phyloP scores from a whole-genome alignment of 345 rosid species.

The Melastoma malabathricum region DNA sequence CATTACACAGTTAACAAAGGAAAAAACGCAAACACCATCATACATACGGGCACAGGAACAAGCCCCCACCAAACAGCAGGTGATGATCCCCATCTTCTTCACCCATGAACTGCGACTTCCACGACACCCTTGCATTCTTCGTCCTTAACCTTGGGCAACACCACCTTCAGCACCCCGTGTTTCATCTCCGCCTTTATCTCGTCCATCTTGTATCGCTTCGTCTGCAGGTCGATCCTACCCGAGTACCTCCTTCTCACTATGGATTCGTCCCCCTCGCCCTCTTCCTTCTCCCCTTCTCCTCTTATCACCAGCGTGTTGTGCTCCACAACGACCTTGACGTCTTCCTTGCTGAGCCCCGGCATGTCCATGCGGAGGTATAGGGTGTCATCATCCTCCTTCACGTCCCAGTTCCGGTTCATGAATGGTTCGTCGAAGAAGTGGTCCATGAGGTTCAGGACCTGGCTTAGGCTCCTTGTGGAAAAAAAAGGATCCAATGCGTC shows the following conservation, averaged over 20 bases:
- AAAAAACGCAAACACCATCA: no score
- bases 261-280: slow-evolving; percentile 23
- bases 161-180: slow-evolving; percentile 61
- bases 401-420: slow-evolving; percentile 35
- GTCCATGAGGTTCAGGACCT: slow-evolving; percentile 52
- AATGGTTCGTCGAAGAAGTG: slow-evolving; percentile 35
- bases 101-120: slow-evolving; percentile 22
- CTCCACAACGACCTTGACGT: slow-evolving; percentile 29
- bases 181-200: slow-evolving; percentile 78
- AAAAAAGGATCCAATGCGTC: slow-evolving; percentile 48
- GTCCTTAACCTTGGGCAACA: slow-evolving; percentile 53
- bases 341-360: slow-evolving; percentile 33
- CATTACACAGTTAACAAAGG: no score
- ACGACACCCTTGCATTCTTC: slow-evolving; percentile 36
- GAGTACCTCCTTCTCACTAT: slow-evolving; percentile 34
- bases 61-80: background rate
- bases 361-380: slow-evolving; percentile 19
- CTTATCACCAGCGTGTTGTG: slow-evolving; percentile 39
- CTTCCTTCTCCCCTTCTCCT: slow-evolving; percentile 41
- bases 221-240: slow-evolving; percentile 32
- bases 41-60: no score
- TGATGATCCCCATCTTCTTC: background rate
- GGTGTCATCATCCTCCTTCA: slow-evolving; percentile 25
- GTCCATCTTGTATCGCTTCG: slow-evolving; percentile 21
- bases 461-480: slow-evolving; percentile 46